phyloP scores from a whole-genome alignment of 2,329 filamentous ascomycete species.

The Talaromyces amestolkiae region DNA sequence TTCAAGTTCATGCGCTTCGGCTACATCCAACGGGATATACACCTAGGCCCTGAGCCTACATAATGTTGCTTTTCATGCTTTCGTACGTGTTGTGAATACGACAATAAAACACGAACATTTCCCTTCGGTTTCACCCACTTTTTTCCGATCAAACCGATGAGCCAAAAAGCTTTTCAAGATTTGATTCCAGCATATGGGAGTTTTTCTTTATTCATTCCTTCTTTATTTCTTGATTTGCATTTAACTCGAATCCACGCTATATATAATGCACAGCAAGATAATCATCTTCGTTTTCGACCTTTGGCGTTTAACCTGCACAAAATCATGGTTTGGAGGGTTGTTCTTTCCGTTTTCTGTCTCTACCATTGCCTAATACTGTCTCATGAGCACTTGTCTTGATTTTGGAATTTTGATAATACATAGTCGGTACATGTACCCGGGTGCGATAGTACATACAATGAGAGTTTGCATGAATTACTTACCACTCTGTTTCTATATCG shows the following conservation, averaged over 20 bases:
- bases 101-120: background rate
- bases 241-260: background rate
- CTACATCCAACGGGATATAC: constrained; percentile 9
- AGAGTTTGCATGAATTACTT: background rate
- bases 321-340: constrained; percentile 3
- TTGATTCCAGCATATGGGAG: constrained; percentile 2
- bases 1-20: background rate
- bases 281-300: background rate
- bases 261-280: background rate
- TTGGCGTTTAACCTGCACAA: constrained; percentile 3
- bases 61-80: constrained; percentile 8
- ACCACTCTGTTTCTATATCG: background rate
- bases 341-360: background rate
- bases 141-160: background rate
- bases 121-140: background rate
- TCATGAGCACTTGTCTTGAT: background rate
- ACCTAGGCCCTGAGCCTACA: too few species aligned
- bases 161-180: background rate
- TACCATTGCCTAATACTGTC: constrained; percentile 3
- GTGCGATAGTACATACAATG: constrained; percentile 2
- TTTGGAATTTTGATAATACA: background rate
- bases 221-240: background rate
- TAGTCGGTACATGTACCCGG: background rate
- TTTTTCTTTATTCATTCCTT: constrained; percentile 5
- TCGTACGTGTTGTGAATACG: constrained; percentile 2